phyloP scores from a whole-genome alignment of 2,329 filamentous ascomycete genomes.

The Zymoseptoria tritici region DNA sequence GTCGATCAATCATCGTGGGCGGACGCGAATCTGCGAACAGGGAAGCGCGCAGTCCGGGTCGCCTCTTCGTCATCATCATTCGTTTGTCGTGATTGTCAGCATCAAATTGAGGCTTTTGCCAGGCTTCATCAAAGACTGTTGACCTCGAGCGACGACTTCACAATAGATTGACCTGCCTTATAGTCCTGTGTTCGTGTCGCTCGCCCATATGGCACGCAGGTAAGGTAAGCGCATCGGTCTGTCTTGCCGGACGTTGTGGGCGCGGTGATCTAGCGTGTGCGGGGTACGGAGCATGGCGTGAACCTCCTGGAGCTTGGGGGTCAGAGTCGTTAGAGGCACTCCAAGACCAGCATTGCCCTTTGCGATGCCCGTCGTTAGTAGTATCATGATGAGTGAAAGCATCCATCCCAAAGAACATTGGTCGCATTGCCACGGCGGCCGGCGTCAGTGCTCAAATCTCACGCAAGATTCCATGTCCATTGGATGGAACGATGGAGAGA shows the following conservation, averaged over 20 bases:
- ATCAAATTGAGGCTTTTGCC: background rate
- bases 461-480: background rate
- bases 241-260: background rate
- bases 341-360: background rate
- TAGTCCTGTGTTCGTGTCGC: background rate
- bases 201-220: background rate
- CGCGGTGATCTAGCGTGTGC: background rate
- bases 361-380: background rate
- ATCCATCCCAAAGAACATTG: background rate
- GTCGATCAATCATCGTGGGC: background rate
- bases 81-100: conserved; percentile 3
- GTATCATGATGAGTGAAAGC: background rate
- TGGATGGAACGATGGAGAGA: background rate
- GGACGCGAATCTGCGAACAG: background rate
- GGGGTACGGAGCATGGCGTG: background rate
- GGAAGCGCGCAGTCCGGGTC: background rate
- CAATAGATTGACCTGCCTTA: background rate
- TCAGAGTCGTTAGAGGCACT: background rate
- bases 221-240: background rate
- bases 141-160: background rate
- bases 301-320: background rate
- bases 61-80: background rate
- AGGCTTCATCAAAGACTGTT: background rate
- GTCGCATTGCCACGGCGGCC: background rate
- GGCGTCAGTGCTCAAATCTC: background rate